phyloP scores from a whole-genome alignment of 345 rosid genomes.

The Sisymbrium irio region DNA sequence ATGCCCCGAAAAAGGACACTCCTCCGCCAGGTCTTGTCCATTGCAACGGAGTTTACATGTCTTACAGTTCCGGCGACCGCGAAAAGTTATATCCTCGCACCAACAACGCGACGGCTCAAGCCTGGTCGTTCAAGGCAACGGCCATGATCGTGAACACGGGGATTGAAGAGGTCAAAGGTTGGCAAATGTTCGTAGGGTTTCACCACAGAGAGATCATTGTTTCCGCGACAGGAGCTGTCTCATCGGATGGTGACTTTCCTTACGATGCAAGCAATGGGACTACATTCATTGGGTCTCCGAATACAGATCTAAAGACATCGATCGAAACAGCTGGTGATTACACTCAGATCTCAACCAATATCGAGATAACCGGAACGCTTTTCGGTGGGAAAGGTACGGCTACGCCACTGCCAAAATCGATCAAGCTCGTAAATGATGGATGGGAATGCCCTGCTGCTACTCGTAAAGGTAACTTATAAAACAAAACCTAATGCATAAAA shows the following conservation, averaged over 20 bases:
- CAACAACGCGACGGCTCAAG: constrained; percentile 68
- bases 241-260: constrained; percentile 67
- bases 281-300: constrained; percentile 53
- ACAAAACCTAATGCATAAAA: background rate
- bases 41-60: constrained; percentile 73
- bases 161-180: constrained; percentile 61
- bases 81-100: constrained; percentile 57
- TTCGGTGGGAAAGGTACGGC: constrained; percentile 64
- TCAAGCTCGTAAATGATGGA: constrained; percentile 63
- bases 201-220: constrained; percentile 70
- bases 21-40: constrained; percentile 49
- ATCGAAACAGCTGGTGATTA: constrained; percentile 79
- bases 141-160: constrained; percentile 64
- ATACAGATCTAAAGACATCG: constrained; percentile 63
- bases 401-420: constrained; percentile 65
- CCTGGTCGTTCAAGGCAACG: constrained; percentile 78
- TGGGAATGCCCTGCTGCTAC: constrained; percentile 67
- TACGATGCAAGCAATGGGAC: constrained; percentile 68
- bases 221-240: constrained; percentile 46
- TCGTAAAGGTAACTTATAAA: constrained; percentile 36
- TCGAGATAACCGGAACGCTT: constrained; percentile 64
- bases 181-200: constrained; percentile 71
- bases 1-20: constrained; percentile 8
- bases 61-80: constrained; percentile 55
- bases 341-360: constrained; percentile 49